These are phyloP conservation scores for Syncephalastrum racemosum DNA, from an alignment of 371 early-diverging fungal genomes.

Conservation along the genomic window DNA sequence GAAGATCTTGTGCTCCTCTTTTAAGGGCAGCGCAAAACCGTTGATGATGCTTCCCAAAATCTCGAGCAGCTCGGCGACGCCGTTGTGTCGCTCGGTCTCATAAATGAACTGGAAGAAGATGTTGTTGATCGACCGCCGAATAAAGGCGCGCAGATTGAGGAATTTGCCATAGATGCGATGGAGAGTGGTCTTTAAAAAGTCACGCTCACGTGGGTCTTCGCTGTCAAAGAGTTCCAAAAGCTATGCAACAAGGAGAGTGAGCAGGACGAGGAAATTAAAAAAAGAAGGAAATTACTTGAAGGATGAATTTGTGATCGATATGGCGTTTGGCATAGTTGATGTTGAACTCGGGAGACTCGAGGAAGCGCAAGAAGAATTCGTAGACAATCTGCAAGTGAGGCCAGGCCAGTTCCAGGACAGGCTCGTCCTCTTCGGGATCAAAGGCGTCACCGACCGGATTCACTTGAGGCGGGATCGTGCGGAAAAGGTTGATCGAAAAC, in stretches of 20 bases:
- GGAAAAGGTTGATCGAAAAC: slow-evolving; percentile 91
- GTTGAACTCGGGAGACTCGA: slow-evolving; percentile 96
- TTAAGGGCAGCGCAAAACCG: slow-evolving; percentile 95
- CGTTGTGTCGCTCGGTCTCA: slow-evolving; percentile 95
- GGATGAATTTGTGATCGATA: slow-evolving; percentile 92
- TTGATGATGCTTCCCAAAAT: slow-evolving; percentile 98
- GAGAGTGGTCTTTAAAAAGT: slow-evolving; percentile 94
- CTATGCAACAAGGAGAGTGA: slow-evolving; percentile 33
- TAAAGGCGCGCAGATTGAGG: slow-evolving; percentile 94
- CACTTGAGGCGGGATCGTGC: slow-evolving; percentile 94
- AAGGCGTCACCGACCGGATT: slow-evolving; percentile 95
- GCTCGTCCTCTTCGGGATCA: slow-evolving; percentile 98
- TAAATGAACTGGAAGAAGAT: slow-evolving; percentile 97
- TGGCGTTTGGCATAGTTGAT: slow-evolving; percentile 92
- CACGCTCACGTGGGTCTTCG: slow-evolving; percentile 97
- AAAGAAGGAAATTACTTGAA: slow-evolving; percentile 57
- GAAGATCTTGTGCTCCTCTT: slow-evolving; percentile 96
- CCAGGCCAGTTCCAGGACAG: slow-evolving; percentile 94
- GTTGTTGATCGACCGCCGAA: slow-evolving; percentile 94
- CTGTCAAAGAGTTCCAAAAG: slow-evolving; percentile 96
- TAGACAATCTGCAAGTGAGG: slow-evolving; percentile 97
- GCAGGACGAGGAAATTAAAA: no score
- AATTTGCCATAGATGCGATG: slow-evolving; percentile 98
- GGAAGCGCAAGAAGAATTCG: slow-evolving; percentile 93
- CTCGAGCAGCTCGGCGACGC: slow-evolving; percentile 95